These are phyloP conservation scores for Syzygium oleosum DNA, from an alignment of 345 rosid species.

Conservation along the genomic window DNA sequence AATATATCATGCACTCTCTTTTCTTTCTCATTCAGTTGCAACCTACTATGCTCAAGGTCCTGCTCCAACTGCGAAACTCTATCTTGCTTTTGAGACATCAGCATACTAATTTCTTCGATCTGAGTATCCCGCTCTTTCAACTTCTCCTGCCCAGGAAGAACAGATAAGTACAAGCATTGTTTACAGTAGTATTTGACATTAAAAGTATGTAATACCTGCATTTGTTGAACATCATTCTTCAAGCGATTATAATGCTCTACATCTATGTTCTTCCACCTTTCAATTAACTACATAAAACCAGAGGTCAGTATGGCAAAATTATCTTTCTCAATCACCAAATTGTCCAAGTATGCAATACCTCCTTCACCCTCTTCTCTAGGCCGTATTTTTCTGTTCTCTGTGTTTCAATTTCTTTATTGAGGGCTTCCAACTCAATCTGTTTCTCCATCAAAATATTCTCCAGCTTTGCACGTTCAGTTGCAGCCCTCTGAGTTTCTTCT, in stretches of 20 bases:
- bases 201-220: conserved; percentile 37
- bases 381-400: conserved; percentile 47
- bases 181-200: not conserved
- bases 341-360: conserved; percentile 32
- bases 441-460: conserved; percentile 45
- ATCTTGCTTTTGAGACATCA: conserved; percentile 45
- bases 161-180: conserved; percentile 1
- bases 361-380: conserved; percentile 59
- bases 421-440: conserved; percentile 60
- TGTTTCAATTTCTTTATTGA: conserved; percentile 61
- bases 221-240: conserved; percentile 49
- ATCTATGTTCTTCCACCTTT: conserved; percentile 56
- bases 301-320: conserved; percentile 6
- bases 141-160: conserved; percentile 37
- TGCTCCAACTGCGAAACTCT: conserved; percentile 54
- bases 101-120: conserved; percentile 40
- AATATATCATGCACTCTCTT: conserved; percentile 46
- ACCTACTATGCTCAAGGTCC: conserved; percentile 53
- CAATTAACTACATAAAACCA: conserved; percentile 47
- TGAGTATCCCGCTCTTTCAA: conserved; percentile 57
- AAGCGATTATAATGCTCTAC: conserved; percentile 67
- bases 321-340: not conserved
- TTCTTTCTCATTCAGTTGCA: conserved; percentile 57
- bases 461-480: conserved; percentile 38
- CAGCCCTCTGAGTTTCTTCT: conserved; percentile 57